These are phyloP conservation scores for Thermoascus crustaceus DNA, from an alignment of 2,329 filamentous ascomycete species.

Conservation along the genomic window DNA sequence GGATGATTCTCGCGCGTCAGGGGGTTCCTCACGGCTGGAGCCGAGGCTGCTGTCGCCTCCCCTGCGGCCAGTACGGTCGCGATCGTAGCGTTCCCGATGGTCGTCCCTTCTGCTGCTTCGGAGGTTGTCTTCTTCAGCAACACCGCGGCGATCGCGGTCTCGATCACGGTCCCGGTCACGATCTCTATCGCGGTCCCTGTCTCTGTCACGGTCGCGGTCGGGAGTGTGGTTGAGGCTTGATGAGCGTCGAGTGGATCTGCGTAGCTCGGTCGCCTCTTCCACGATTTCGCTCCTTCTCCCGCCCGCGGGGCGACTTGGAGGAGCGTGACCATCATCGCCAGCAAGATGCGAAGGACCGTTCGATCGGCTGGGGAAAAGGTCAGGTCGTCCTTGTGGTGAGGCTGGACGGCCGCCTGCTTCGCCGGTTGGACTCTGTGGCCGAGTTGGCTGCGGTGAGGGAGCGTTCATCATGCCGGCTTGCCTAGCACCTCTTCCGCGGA, in stretches of 20 bases:
- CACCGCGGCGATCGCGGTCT: slow-evolving; percentile 21
- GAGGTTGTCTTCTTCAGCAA: slow-evolving; percentile 21
- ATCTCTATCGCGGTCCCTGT: too few relatives aligned
- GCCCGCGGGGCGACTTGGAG: slow-evolving; percentile 18
- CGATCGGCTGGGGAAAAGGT: slow-evolving; percentile 24
- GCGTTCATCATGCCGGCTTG: slow-evolving; percentile 24
- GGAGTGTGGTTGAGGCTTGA: slow-evolving; percentile 14
- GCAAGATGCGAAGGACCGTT: slow-evolving; percentile 17
- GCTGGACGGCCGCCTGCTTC: slow-evolving; percentile 16
- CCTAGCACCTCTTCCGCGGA: slow-evolving; percentile 34
- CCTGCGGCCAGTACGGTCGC: slow-evolving; percentile 28
- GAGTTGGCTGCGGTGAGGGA: slow-evolving; percentile 24
- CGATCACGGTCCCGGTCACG: slow-evolving; percentile 21
- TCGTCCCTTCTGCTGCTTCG: slow-evolving; percentile 29
- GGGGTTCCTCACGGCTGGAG: slow-evolving; percentile 16
- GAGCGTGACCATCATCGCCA: slow-evolving; percentile 19
- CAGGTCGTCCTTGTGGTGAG: slow-evolving; percentile 18
- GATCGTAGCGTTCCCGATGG: slow-evolving; percentile 27
- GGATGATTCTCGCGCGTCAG: slow-evolving; percentile 21
- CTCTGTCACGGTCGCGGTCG: slow-evolving; percentile 20
- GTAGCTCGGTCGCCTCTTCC: slow-evolving; percentile 28
- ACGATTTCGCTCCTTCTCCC: slow-evolving; percentile 26
- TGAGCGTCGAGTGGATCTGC: slow-evolving; percentile 24
- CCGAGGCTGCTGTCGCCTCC: slow-evolving; percentile 20
- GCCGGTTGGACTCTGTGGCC: slow-evolving; percentile 24